Conservation (phyloP, 371 early-diverging fungal species). For the Actinomortierella ambigua region DNA sequence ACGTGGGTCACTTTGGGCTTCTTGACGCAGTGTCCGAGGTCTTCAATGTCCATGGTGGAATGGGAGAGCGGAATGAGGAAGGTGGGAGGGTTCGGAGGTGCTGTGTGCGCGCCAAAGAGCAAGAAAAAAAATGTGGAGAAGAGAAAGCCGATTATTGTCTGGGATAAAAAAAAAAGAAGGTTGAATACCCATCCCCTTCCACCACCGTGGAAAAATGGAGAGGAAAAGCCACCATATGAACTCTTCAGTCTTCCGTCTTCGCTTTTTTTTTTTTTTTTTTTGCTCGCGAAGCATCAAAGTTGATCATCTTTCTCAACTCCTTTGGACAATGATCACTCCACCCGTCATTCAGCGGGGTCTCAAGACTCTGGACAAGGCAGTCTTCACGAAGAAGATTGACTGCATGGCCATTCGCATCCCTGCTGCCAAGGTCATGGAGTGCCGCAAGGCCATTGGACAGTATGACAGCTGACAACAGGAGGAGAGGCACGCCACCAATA, state of each 20-base stretch:
- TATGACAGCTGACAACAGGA: constrained; percentile 18
- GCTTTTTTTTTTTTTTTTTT: neutral
- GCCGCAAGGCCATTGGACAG: constrained; percentile 57
- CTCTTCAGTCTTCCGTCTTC: neutral
- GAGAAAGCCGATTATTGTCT: neutral
- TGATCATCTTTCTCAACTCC: constrained; percentile 1
- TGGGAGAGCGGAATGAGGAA: neutral
- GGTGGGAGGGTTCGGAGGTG: neutral
- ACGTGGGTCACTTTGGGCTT: constrained; percentile 46
- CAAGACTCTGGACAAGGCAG: constrained; percentile 61
- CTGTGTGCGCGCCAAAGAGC: no score
- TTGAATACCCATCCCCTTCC: no score
- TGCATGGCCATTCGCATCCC: constrained; percentile 72
- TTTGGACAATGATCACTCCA: constrained; percentile 34
- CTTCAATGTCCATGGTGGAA: constrained; percentile 41
- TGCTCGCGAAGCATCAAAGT: neutral
- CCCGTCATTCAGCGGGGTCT: constrained; percentile 55
- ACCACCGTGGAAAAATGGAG: no score
- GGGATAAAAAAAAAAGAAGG: no score
- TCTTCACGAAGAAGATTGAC: constrained; percentile 60
- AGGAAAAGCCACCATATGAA: neutral
- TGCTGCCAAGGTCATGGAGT: constrained; percentile 56
- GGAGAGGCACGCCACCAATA: neutral
- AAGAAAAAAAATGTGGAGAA: neutral
- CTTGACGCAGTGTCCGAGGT: constrained; percentile 29